phyloP scores from a whole-genome alignment of 305 asterid species.

The Fraxinus latifolia region DNA sequence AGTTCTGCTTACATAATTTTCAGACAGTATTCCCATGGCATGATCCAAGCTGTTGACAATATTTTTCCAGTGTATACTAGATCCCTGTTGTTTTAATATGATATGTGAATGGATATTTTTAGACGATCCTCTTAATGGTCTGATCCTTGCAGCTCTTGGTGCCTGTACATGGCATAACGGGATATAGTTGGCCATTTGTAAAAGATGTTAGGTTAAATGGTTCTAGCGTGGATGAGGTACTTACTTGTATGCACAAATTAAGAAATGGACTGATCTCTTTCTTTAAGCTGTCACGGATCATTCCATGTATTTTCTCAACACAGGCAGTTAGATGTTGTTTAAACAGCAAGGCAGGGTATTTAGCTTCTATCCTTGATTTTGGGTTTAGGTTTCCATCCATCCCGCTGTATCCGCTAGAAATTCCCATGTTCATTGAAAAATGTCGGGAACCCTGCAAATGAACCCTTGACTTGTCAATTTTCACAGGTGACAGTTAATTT shows the following conservation, averaged over 20 bases:
- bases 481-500: constrained; percentile 17
- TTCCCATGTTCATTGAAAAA: constrained; percentile 63
- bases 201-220: neutral
- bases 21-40: constrained; percentile 64
- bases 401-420: constrained; percentile 89
- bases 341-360: constrained; percentile 86
- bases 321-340: constrained; percentile 95
- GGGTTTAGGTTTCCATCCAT: constrained; percentile 74
- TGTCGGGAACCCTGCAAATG: constrained; percentile 61
- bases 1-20: constrained; percentile 56
- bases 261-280: constrained; percentile 83
- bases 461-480: constrained; percentile 26
- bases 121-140: constrained; percentile 69
- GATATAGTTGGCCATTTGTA: constrained; percentile 20
- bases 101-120: constrained; percentile 63
- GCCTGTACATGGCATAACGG: constrained; percentile 57
- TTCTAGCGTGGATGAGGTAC: constrained; percentile 22
- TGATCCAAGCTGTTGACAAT: constrained; percentile 67
- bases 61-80: constrained; percentile 79
- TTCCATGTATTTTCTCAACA: constrained; percentile 86
- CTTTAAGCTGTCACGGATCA: constrained; percentile 83
- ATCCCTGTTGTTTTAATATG: constrained; percentile 67
- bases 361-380: constrained; percentile 79
- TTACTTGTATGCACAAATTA: constrained; percentile 79
- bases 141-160: constrained; percentile 77